A percentile compares a stretch with the other conserved stretches of the same genome.
Evolutionary conservation across 805 yeast genomes (phyloP).

Genomic region (Yarrowia sp.): DNA sequence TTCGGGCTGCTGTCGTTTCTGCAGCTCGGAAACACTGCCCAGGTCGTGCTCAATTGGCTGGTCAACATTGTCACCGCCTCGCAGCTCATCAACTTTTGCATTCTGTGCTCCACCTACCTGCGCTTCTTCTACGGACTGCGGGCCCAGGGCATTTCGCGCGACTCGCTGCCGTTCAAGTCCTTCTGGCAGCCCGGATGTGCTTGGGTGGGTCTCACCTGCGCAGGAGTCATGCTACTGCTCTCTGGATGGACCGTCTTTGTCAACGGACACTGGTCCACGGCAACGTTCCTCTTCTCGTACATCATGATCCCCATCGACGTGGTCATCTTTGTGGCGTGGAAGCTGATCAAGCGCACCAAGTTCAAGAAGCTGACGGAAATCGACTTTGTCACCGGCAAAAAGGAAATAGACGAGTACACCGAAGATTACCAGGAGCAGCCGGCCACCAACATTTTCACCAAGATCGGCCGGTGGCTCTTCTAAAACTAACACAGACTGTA

Average conservation of each 20-base stretch:
- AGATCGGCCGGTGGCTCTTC: slow-evolving; percentile 1
- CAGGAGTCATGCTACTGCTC: slow-evolving; percentile 53
- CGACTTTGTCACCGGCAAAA: slow-evolving; percentile 54
- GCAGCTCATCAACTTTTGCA: slow-evolving; percentile 59
- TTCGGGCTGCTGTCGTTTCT: slow-evolving; percentile 67
- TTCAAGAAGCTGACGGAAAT: slow-evolving; percentile 48
- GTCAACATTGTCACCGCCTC: slow-evolving; percentile 59
- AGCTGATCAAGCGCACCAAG: slow-evolving; percentile 49
- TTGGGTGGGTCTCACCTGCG: slow-evolving; percentile 47
- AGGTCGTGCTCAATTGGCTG: slow-evolving; percentile 68
- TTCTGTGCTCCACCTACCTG: slow-evolving; percentile 56
- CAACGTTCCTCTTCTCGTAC: slow-evolving; percentile 65
- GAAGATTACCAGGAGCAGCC: slow-evolving; percentile 7
- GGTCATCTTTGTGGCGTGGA: slow-evolving; percentile 52
- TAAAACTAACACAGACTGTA: slow-evolving; percentile 17
- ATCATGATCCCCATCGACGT: slow-evolving; percentile 64
- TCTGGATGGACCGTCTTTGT: slow-evolving; percentile 72
- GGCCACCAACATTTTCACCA: background rate
- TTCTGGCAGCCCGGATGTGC: slow-evolving; percentile 63
- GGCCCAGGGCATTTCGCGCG: slow-evolving; percentile 52
- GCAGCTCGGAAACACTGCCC: slow-evolving; percentile 58
- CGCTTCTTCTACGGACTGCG: slow-evolving; percentile 60
- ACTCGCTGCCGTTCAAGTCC: slow-evolving; percentile 49
- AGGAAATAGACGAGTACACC: slow-evolving; percentile 62
- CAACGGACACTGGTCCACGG: slow-evolving; percentile 61